These are phyloP conservation scores for Solanum chmielewskii DNA, from an alignment of 257 asterid genomes.

Conservation along the genomic window DNA sequence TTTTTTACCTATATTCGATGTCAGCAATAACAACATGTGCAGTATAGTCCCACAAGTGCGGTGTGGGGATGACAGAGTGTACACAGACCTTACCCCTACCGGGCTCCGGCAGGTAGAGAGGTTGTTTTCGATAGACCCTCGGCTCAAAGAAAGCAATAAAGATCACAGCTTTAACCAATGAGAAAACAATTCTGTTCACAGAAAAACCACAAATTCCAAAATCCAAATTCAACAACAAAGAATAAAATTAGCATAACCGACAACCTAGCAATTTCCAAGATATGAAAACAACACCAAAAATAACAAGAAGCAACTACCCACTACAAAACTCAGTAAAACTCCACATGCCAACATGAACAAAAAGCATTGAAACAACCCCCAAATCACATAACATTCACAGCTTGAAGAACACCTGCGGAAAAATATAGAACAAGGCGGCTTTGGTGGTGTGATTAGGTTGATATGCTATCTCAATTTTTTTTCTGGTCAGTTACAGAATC, in stretches of 20 bases:
- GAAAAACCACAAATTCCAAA: neutral
- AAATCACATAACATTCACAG: neutral
- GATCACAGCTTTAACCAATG: neutral
- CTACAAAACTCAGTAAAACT: neutral
- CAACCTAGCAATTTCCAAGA: neutral
- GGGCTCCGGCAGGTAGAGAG: neutral
- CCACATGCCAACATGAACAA: neutral
- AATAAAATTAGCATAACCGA: neutral
- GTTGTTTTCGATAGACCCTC: neutral
- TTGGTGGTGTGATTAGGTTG: slow-evolving; percentile 5
- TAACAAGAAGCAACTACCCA: slow-evolving; percentile 1
- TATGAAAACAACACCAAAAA: neutral
- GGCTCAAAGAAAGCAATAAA: neutral
- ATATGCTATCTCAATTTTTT: neutral
- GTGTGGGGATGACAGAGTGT: neutral
- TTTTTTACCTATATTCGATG: neutral
- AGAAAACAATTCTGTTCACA: neutral
- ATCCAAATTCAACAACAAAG: neutral
- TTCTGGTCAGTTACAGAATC: slow-evolving; percentile 19
- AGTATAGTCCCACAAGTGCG: neutral
- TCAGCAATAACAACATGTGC: neutral
- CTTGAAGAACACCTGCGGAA: neutral
- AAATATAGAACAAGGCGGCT: neutral
- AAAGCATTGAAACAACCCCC: neutral
- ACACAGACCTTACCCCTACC: neutral